Conservation (phyloP, 2,329 filamentous ascomycete species). For the Diaporthe sp. region DNA sequence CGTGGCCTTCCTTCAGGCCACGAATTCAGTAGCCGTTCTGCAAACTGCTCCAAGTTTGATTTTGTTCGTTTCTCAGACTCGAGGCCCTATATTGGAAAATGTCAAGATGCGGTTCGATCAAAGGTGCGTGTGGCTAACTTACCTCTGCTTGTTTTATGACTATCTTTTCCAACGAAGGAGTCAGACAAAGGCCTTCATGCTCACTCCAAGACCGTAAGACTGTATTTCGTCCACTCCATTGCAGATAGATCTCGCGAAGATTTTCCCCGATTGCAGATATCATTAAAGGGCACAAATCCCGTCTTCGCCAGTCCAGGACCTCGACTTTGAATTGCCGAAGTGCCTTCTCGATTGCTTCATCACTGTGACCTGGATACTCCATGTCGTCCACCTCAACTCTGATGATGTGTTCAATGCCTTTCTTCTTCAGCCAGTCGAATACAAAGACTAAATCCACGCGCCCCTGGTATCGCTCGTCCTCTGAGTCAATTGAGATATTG, state of each 20-base stretch:
- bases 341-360: not conserved
- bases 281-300: not conserved
- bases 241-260: not conserved
- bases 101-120: not conserved
- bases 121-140: not conserved
- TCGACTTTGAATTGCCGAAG: not conserved
- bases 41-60: not conserved
- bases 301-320: not conserved
- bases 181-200: not conserved
- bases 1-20: not conserved
- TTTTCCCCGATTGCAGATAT: not conserved
- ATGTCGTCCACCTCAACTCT: not conserved
- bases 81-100: not conserved
- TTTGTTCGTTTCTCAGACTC: not conserved
- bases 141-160: not conserved
- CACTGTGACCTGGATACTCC: not conserved
- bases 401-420: not conserved
- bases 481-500: not conserved
- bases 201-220: not conserved
- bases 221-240: not conserved
- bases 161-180: constrained; percentile 10
- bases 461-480: not conserved
- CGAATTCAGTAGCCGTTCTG: not conserved
- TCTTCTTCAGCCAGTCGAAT: not conserved
- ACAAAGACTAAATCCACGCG: not conserved